Percentiles rank a stretch among this genome's conserved stretches.
Evolutionary conservation across 306 rosid genomes (phyloP).

Genomic region (Cajanus cajan): DNA sequence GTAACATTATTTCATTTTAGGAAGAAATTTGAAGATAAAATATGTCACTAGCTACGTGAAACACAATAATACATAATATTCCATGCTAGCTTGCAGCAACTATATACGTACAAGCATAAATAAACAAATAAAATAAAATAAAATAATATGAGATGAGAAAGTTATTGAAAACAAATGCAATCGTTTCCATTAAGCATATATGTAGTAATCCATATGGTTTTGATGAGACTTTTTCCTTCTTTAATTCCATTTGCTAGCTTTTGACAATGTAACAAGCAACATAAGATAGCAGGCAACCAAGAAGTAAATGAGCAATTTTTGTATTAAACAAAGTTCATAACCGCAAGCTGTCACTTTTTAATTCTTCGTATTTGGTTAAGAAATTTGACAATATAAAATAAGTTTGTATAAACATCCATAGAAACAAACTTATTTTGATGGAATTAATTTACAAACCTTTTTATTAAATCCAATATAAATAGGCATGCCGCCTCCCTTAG

Average conservation of each 20-base stretch:
- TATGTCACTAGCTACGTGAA: constrained; percentile 3
- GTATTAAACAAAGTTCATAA: constrained; percentile 7
- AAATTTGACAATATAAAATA: not conserved
- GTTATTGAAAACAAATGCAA: not conserved
- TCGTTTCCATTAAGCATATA: not conserved
- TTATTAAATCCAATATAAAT: no score
- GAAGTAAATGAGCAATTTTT: not conserved
- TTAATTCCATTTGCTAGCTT: not conserved
- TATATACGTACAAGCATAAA: not conserved
- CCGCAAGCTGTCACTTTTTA: not conserved
- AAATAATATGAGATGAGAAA: not conserved
- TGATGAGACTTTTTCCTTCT: not conserved
- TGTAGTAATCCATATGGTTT: not conserved
- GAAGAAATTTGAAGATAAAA: not conserved
- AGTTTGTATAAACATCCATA: no score
- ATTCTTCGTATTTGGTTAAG: not conserved
- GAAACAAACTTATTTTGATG: no score
- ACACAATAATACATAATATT: not conserved
- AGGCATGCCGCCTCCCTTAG: no score
- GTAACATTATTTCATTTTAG: not conserved
- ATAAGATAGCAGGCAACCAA: not conserved
- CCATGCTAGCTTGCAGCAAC: constrained; percentile 45
- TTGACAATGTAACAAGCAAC: constrained; percentile 24
- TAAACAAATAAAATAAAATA: not conserved
- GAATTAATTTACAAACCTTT: no score